These are phyloP conservation scores for Tolypocladium cylindrosporum DNA, from an alignment of 2,329 filamentous ascomycete genomes.

Conservation along the genomic window DNA sequence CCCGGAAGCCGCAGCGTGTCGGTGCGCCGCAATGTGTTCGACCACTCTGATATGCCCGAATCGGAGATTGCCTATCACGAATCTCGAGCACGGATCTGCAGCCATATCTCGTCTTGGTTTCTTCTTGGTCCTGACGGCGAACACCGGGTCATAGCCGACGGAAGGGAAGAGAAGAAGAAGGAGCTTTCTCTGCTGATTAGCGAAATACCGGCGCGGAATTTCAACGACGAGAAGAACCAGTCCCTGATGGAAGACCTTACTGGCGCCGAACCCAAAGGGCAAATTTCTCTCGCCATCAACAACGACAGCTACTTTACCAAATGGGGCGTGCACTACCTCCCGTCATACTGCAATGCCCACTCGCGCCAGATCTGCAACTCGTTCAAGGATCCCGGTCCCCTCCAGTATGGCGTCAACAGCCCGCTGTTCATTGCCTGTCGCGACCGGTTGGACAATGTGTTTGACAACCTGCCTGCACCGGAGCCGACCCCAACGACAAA, in stretches of 20 bases:
- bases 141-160: conserved; percentile 1
- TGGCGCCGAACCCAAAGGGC: conserved; percentile 32
- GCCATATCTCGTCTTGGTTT: conserved; percentile 36
- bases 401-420: conserved; percentile 40
- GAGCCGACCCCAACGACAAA: conserved; percentile 20
- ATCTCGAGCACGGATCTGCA: conserved; percentile 38
- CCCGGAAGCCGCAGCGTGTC: neutral
- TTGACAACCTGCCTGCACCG: conserved; percentile 36
- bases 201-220: conserved; percentile 21
- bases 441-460: conserved; percentile 36
- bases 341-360: conserved; percentile 45
- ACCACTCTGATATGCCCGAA: conserved; percentile 13
- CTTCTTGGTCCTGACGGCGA: conserved; percentile 16
- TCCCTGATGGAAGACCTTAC: conserved; percentile 40
- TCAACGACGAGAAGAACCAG: conserved; percentile 28
- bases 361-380: conserved; percentile 48
- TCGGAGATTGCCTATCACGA: conserved; percentile 39
- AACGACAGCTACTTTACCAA: conserved; percentile 25
- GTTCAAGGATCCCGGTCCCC: conserved; percentile 51
- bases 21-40: conserved; percentile 9
- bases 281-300: conserved; percentile 38
- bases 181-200: conserved; percentile 21
- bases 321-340: conserved; percentile 51
- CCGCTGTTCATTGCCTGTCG: conserved; percentile 41
- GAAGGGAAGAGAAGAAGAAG: conserved; percentile 13